These are phyloP conservation scores for Candida suzukii DNA, from an alignment of 805 yeast species.

Conservation along the genomic window DNA sequence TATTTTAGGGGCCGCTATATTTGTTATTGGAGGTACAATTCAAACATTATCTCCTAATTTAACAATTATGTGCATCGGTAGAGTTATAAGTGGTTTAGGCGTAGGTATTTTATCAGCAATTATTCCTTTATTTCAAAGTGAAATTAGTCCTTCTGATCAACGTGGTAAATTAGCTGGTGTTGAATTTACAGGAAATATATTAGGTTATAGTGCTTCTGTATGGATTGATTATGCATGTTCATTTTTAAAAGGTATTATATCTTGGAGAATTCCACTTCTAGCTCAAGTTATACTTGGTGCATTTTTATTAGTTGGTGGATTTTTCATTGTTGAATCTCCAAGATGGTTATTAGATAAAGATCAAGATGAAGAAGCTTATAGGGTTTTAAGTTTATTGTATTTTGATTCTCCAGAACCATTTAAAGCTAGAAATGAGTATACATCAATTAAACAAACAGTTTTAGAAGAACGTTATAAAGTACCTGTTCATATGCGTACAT, in stretches of 20 bases:
- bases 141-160: slow-evolving; percentile 80
- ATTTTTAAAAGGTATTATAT: slow-evolving; percentile 47
- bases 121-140: slow-evolving; percentile 84
- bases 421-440: slow-evolving; percentile 33
- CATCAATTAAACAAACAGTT: slow-evolving; percentile 36
- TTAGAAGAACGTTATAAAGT: slow-evolving; percentile 29
- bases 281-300: slow-evolving; percentile 69
- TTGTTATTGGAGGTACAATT: slow-evolving; percentile 67
- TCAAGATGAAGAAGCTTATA: slow-evolving; percentile 47
- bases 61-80: slow-evolving; percentile 57
- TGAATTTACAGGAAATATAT: slow-evolving; percentile 79
- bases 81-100: slow-evolving; percentile 79
- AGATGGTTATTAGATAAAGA: slow-evolving; percentile 80
- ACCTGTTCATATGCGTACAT: slow-evolving; percentile 34
- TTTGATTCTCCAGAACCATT: slow-evolving; percentile 17
- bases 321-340: slow-evolving; percentile 79
- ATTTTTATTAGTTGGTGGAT: slow-evolving; percentile 61
- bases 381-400: slow-evolving; percentile 27
- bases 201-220: slow-evolving; percentile 76
- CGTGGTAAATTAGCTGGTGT: slow-evolving; percentile 82
- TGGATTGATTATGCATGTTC: slow-evolving; percentile 83
- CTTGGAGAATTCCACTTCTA: slow-evolving; percentile 78
- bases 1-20: slow-evolving; percentile 64
- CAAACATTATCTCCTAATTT: slow-evolving; percentile 58
- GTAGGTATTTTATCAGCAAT: slow-evolving; percentile 80